Evolutionary conservation across 345 rosid species (phyloP), one percentile per base, ranked within the genome.

Genomic region (Eutrema heterophyllum): DNA sequence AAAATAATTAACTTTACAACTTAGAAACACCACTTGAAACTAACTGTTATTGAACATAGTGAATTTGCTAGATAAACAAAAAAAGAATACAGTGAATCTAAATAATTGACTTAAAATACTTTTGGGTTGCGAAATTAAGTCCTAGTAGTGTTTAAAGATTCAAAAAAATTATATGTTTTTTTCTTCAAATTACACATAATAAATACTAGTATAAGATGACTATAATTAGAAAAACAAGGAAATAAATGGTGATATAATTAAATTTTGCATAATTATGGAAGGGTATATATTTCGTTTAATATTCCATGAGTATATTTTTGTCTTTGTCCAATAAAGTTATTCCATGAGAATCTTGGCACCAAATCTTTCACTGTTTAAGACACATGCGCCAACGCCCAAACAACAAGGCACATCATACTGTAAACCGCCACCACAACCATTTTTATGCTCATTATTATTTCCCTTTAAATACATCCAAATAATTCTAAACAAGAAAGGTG

Each of bases 291-390:
- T 24, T 63, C 6, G 68, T 30, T 27, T 65, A 40, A 41, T 60
- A 57, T 64, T 56, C 66, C n/a, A 55, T 56, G 62, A 77, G 67
- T 71, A 65, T 56, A 41, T 40, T 40, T 77, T 71, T 77, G 71
- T 71, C 67, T 30, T 67, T 65, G 68, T 85, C 75, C 85, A 72
- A 89, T 82, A 89, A 89, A 89, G 90, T 52, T 77, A 81, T 88
- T 86, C 85, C 86, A 77, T 67, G 84, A 81, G 89, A 89, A 89
- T 88, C 94, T 90, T 78, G 83, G 75, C 85, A 81, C 88, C 43
- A 83, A 83, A 88, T 92, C 91, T 92, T 84, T 83, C 88, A 78
- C 85, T 81, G 85, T 83, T 80, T 62, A 65, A 76, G 71, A 76
- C 74, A 70, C 80, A 76, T 70, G 68, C 80, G 46, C 76, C 71